Evolutionary conservation across 2,329 filamentous ascomycete species (phyloP).

Genomic region (Epichloe sibirici): DNA sequence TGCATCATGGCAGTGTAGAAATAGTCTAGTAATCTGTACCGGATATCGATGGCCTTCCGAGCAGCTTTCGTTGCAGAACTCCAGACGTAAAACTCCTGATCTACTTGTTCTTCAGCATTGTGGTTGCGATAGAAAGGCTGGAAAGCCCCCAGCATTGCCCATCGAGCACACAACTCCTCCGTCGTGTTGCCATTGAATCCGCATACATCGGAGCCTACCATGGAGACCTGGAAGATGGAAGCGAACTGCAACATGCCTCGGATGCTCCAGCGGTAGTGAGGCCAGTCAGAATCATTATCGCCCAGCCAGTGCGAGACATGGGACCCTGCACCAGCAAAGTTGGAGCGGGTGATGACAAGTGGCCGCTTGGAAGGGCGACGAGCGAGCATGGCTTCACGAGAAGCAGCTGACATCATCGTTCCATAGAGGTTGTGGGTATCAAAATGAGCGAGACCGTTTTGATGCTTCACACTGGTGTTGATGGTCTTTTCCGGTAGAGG

Average conservation of each 20-base stretch:
- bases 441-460: slow-evolving; percentile 55
- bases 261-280: slow-evolving; percentile 46
- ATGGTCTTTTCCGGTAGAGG: slow-evolving; percentile 47
- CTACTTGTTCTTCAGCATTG: slow-evolving; percentile 28
- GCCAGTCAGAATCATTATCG: slow-evolving; percentile 34
- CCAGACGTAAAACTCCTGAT: slow-evolving; percentile 60
- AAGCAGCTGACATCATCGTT: slow-evolving; percentile 59
- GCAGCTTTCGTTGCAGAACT: slow-evolving; percentile 47
- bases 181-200: slow-evolving; percentile 56
- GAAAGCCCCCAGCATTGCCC: slow-evolving; percentile 55
- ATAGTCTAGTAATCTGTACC: slow-evolving; percentile 63
- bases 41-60: slow-evolving; percentile 51
- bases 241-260: slow-evolving; percentile 47
- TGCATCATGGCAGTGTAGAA: slow-evolving; percentile 57
- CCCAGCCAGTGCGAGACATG: slow-evolving; percentile 52
- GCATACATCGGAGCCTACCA: slow-evolving; percentile 64
- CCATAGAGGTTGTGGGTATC: slow-evolving; percentile 72
- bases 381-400: slow-evolving; percentile 51
- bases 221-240: slow-evolving; percentile 54
- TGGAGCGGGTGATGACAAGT: slow-evolving; percentile 63
- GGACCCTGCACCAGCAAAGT: slow-evolving; percentile 58
- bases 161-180: slow-evolving; percentile 51
- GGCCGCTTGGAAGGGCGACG: slow-evolving; percentile 53
- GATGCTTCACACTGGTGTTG: slow-evolving; percentile 54
- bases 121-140: slow-evolving; percentile 59